Evolutionary conservation across 2,329 filamentous ascomycete genomes (phyloP).

Genomic region (Fusarium verrucosum): DNA sequence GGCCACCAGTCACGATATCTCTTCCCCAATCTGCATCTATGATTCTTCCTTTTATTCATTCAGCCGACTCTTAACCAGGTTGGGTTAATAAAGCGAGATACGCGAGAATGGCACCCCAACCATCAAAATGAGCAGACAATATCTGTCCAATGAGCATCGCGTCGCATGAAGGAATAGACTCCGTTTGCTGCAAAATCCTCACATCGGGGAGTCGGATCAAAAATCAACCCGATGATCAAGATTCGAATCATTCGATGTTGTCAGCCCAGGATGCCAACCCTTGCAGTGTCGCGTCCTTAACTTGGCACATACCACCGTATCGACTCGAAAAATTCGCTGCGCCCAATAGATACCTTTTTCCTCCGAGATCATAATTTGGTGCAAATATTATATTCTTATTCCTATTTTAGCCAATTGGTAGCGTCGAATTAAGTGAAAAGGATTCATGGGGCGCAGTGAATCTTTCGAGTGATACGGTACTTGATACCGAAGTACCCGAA

Average conservation of each 20-base stretch:
- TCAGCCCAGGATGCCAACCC: slow-evolving; percentile 18
- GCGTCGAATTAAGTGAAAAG: too few species aligned
- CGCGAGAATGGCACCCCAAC: neutral
- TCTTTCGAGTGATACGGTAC: too few species aligned
- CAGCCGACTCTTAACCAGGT: neutral
- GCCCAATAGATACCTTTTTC: too few species aligned
- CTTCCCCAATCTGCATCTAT: neutral
- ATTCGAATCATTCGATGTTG: neutral
- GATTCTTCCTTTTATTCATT: slow-evolving; percentile 15
- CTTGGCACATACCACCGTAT: slow-evolving; percentile 13
- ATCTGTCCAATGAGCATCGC: neutral
- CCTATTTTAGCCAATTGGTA: too few species aligned
- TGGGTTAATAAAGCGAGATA: neutral
- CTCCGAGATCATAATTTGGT: too few species aligned
- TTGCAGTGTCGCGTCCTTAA: neutral
- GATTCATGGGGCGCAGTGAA: too few species aligned
- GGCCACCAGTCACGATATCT: neutral
- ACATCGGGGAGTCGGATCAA: slow-evolving; percentile 14
- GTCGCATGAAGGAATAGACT: neutral
- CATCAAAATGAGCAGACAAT: neutral
- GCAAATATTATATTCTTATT: too few species aligned
- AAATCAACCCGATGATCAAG: slow-evolving; percentile 21
- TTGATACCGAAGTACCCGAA: too few species aligned
- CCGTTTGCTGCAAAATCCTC: too few species aligned
- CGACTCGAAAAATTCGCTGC: too few species aligned